phyloP scores from a whole-genome alignment of 2,329 filamentous ascomycete genomes.

The Tolypocladium guangdongense region DNA sequence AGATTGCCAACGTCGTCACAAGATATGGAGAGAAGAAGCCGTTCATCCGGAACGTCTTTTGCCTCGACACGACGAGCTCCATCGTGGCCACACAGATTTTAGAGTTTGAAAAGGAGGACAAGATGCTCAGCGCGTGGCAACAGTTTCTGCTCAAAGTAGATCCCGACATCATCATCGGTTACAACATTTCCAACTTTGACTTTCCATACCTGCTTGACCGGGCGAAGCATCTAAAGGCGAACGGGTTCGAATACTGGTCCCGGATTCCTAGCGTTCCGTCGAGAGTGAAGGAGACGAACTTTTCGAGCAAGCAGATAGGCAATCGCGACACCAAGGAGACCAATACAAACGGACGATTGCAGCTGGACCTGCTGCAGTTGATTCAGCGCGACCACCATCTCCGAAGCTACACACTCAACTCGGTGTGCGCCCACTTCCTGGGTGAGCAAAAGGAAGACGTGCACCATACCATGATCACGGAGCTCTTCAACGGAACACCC shows the following conservation, averaged over 20 bases:
- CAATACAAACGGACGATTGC: slow-evolving; percentile 87
- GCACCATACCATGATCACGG: slow-evolving; percentile 98
- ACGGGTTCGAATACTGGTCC: slow-evolving; percentile 77
- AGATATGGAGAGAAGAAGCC: slow-evolving; percentile 91
- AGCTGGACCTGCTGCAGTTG: slow-evolving; percentile 88
- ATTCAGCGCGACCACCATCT: slow-evolving; percentile 92
- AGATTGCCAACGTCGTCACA: slow-evolving; percentile 94
- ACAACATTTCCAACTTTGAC: slow-evolving; percentile 98
- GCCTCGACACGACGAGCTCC: slow-evolving; percentile 78
- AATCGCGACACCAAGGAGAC: slow-evolving; percentile 89
- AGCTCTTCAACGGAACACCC: slow-evolving; percentile 90
- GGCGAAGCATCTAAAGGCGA: slow-evolving; percentile 71
- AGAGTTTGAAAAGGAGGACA: slow-evolving; percentile 68
- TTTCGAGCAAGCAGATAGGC: slow-evolving; percentile 97
- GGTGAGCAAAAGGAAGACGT: slow-evolving; percentile 98
- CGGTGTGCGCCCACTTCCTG: slow-evolving; percentile 87
- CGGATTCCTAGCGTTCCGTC: slow-evolving; percentile 63
- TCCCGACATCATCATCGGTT: slow-evolving; percentile 94
- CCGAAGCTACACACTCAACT: slow-evolving; percentile 94
- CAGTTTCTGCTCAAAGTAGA: slow-evolving; percentile 84
- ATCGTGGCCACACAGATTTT: slow-evolving; percentile 94
- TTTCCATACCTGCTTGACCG: slow-evolving; percentile 91
- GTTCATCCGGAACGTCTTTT: slow-evolving; percentile 94
- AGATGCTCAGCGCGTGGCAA: slow-evolving; percentile 89
- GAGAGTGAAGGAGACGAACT: slow-evolving; percentile 65